Percentiles rank a stretch among this genome's conserved stretches.
phyloP scores from a whole-genome alignment of 495 filamentous ascomycete species.

The Talaromyces liani region DNA sequence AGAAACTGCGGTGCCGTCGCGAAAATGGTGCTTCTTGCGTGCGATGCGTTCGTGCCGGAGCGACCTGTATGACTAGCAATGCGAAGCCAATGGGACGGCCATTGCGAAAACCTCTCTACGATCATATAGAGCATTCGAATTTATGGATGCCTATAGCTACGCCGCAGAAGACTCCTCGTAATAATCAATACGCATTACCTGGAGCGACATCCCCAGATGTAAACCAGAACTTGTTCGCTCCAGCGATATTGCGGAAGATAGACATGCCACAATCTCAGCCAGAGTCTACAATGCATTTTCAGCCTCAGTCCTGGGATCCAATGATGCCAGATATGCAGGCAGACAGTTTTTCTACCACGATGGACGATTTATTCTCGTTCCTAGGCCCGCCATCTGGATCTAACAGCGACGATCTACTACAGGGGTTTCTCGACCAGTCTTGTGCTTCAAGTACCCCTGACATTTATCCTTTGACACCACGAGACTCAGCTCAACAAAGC shows the following conservation, averaged over 20 bases:
- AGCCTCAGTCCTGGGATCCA: neutral
- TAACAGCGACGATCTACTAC: neutral
- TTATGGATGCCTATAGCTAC: neutral
- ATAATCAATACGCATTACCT: neutral
- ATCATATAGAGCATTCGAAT: neutral
- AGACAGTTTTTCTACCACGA: neutral
- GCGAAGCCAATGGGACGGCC: neutral
- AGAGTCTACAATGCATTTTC: neutral
- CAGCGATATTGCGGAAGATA: neutral
- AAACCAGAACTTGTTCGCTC: neutral
- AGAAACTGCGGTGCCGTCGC: constrained; percentile 13
- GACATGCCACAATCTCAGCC: neutral
- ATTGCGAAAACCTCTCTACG: neutral
- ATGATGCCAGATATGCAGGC: neutral
- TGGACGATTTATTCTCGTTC: neutral
- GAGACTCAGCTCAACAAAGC: neutral
- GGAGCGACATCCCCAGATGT: neutral
- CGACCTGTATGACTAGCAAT: neutral
- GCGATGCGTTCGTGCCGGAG: neutral
- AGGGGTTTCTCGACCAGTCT: neutral
- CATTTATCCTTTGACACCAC: neutral
- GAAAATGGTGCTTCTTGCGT: neutral
- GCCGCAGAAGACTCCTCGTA: neutral
- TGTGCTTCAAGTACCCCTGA: neutral
- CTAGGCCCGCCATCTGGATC: neutral